Conservation (phyloP, 192 early-diverging fungal species). For the Coemansia sp. region DNA sequence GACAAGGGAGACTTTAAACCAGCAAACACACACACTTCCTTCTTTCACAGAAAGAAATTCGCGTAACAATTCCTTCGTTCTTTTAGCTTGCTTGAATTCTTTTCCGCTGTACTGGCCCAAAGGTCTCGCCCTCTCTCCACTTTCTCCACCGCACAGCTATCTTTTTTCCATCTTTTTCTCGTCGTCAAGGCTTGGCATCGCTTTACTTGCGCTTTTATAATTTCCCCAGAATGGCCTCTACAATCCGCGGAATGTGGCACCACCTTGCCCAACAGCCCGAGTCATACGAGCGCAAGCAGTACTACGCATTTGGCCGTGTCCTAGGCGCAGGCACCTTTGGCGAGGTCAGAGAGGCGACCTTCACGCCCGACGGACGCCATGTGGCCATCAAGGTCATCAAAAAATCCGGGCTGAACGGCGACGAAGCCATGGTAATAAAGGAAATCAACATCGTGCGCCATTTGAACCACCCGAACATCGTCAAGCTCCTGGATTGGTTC, state of each 20-base stretch:
- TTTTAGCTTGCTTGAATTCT: not conserved
- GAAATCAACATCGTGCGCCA: conserved; percentile 86
- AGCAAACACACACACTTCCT: not conserved
- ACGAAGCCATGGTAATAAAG: conserved; percentile 85
- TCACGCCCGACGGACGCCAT: conserved; percentile 67
- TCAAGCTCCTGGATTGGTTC: conserved; percentile 71
- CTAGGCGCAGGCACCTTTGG: conserved; percentile 75
- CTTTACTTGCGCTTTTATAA: not conserved
- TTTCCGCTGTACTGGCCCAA: not conserved
- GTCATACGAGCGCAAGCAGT: conserved; percentile 67
- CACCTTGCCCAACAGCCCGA: conserved; percentile 47
- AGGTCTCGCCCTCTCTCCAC: not conserved
- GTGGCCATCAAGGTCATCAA: conserved; percentile 93
- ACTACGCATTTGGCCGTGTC: conserved; percentile 61
- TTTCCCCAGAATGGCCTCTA: conserved; percentile 31
- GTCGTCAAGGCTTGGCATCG: not conserved
- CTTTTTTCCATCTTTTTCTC: conserved; percentile 8
- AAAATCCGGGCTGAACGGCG: conserved; percentile 76
- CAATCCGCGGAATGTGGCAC: conserved; percentile 53
- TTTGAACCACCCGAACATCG: conserved; percentile 86
- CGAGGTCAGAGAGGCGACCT: conserved; percentile 65
- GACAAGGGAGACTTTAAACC: not conserved
- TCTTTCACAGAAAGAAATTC: not conserved
- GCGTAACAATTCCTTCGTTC: not conserved
- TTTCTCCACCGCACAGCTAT: not conserved